Percentiles rank a stretch among this genome's conserved stretches.
Conservation (phyloP, 495 filamentous ascomycete species). For the Amphirosellinia nigrospora region DNA sequence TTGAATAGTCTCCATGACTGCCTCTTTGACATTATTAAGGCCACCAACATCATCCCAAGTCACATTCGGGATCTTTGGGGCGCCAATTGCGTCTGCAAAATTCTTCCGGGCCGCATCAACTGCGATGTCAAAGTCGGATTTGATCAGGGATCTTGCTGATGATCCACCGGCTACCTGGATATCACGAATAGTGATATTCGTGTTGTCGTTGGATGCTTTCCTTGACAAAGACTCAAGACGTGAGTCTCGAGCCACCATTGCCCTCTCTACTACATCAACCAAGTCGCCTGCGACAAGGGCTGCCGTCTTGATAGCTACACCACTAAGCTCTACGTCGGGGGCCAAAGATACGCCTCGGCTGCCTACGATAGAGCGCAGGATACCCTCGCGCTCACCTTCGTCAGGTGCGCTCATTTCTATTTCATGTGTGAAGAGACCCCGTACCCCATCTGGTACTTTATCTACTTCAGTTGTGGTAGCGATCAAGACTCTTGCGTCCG, state of each 20-base stretch:
- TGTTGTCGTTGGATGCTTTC: constrained; percentile 42
- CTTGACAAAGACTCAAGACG: constrained; percentile 74
- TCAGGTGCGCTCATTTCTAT: constrained; percentile 93
- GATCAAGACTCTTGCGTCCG: constrained; percentile 76
- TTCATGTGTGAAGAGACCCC: constrained; percentile 93
- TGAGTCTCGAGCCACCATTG: constrained; percentile 71
- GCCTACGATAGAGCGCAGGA: constrained; percentile 76
- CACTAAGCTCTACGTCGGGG: constrained; percentile 78
- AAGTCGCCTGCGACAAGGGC: constrained; percentile 94
- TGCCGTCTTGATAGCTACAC: constrained; percentile 91
- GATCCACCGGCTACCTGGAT: constrained; percentile 89
- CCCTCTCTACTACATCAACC: constrained; percentile 91
- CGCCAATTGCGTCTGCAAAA: constrained; percentile 95
- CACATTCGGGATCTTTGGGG: constrained; percentile 97
- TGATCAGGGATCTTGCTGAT: constrained; percentile 76
- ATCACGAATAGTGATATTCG: constrained; percentile 71
- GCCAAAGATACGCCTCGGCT: constrained; percentile 74
- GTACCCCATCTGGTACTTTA: constrained; percentile 86
- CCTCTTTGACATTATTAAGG: constrained; percentile 90
- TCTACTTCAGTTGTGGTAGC: constrained; percentile 95
- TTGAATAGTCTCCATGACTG: constrained; percentile 95
- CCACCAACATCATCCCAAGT: constrained; percentile 97
- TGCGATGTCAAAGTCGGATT: constrained; percentile 84
- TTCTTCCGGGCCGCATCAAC: constrained; percentile 96
- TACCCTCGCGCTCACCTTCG: constrained; percentile 88